A percentile compares a stretch with the other conserved stretches of the same genome.
phyloP scores from a whole-genome alignment of 768 basidiomycete genomes.

The Phanerochaete carnosa region DNA sequence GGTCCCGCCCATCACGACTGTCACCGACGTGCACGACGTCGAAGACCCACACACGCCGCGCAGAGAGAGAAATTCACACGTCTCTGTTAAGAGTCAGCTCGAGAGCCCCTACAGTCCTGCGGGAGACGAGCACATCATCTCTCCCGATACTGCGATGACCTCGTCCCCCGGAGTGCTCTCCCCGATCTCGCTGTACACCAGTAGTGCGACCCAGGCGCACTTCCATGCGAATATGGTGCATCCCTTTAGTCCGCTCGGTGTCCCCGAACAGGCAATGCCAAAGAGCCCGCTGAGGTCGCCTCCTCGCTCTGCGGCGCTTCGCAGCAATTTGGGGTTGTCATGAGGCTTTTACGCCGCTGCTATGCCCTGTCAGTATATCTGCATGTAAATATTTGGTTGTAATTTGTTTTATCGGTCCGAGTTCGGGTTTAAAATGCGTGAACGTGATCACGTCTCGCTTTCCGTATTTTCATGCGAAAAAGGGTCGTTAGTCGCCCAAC shows the following conservation, averaged over 20 bases:
- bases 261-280: background rate
- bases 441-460: background rate
- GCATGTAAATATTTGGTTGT: too few relatives aligned
- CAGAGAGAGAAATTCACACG: background rate
- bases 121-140: background rate
- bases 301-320: background rate
- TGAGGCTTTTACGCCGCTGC: background rate
- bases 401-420: too few relatives aligned
- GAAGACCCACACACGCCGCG: background rate
- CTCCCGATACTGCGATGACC: background rate
- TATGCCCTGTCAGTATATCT: too few relatives aligned
- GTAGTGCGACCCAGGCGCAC: background rate
- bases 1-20: background rate
- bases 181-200: background rate
- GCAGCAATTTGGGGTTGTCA: background rate
- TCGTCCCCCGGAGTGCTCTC: background rate
- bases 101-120: background rate
- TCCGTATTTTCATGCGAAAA: background rate
- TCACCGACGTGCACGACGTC: background rate
- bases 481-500: slow-evolving; percentile 52
- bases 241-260: slow-evolving; percentile 11
- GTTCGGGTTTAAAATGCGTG: background rate
- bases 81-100: background rate
- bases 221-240: slow-evolving; percentile 7
- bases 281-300: background rate